Conservation (phyloP, 805 yeast genomes). For the Sungouiella thailandica region DNA sequence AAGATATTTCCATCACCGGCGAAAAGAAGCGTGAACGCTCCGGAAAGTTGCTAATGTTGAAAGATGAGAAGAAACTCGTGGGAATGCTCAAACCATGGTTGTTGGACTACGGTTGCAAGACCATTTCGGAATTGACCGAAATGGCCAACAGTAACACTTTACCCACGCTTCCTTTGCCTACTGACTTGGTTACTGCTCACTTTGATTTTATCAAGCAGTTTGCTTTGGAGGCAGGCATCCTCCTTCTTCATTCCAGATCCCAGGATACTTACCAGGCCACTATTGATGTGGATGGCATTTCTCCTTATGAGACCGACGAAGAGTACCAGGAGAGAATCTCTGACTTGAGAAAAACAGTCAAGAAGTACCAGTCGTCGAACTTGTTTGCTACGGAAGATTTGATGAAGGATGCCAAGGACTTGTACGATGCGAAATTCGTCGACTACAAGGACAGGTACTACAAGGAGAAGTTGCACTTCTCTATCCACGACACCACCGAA, state of each 20-base stretch:
- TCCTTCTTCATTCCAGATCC: slow-evolving; percentile 60
- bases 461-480: slow-evolving; percentile 69
- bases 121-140: slow-evolving; percentile 30
- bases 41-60: slow-evolving; percentile 61
- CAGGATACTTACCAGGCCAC: slow-evolving; percentile 53
- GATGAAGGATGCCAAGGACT: slow-evolving; percentile 44
- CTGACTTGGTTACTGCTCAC: slow-evolving; percentile 43
- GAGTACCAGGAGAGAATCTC: slow-evolving; percentile 51
- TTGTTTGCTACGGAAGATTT: slow-evolving; percentile 56
- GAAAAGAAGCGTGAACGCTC: slow-evolving; percentile 60
- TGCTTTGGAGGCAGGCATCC: slow-evolving; percentile 62
- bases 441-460: slow-evolving; percentile 87
- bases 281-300: slow-evolving; percentile 70
- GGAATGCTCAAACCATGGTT: slow-evolving; percentile 52
- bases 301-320: slow-evolving; percentile 62
- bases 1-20: slow-evolving; percentile 69
- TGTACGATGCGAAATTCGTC: slow-evolving; percentile 70
- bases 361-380: slow-evolving; percentile 61
- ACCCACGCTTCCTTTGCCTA: slow-evolving; percentile 36
- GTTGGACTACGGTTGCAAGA: slow-evolving; percentile 27
- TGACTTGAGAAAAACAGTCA: slow-evolving; percentile 50
- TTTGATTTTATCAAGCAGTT: slow-evolving; percentile 58
- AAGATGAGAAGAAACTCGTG: slow-evolving; percentile 72
- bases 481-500: slow-evolving; percentile 54
- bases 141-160: slow-evolving; percentile 26